Percentiles rank a stretch among this genome's conserved stretches.
Evolutionary conservation across 2,329 filamentous ascomycete species (phyloP).

Genomic region (Lasiodiplodia gonubiensis): DNA sequence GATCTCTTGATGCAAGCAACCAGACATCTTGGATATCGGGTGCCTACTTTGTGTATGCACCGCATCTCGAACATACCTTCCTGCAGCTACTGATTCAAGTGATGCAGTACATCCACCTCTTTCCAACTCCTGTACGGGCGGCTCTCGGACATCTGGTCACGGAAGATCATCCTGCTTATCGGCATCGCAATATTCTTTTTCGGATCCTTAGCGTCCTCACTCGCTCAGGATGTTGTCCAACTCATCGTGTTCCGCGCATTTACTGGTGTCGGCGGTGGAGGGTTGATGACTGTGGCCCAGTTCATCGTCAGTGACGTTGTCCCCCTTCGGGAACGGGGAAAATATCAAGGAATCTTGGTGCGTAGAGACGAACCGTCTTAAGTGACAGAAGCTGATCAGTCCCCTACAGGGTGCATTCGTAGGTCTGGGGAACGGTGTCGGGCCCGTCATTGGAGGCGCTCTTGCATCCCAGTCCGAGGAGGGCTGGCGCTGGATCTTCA

Average conservation of each 20-base stretch:
- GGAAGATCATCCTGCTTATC: slow-evolving; percentile 59
- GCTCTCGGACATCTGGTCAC: slow-evolving; percentile 63
- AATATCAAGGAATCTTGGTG: slow-evolving; percentile 36
- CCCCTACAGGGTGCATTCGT: slow-evolving; percentile 54
- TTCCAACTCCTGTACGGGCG: slow-evolving; percentile 61
- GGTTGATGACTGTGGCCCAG: slow-evolving; percentile 38
- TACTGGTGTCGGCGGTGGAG: slow-evolving; percentile 35
- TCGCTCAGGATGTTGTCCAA: slow-evolving; percentile 50
- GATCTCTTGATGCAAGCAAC: slow-evolving; percentile 55
- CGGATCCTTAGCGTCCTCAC: slow-evolving; percentile 53
- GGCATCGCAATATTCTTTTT: slow-evolving; percentile 57
- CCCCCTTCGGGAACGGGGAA: slow-evolving; percentile 38
- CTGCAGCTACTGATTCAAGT: not conserved
- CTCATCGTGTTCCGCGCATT: slow-evolving; percentile 39
- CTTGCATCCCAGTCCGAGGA: slow-evolving; percentile 43
- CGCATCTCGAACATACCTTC: slow-evolving; percentile 32
- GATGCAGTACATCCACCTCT: slow-evolving; percentile 48
- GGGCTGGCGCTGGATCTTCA: slow-evolving; percentile 34
- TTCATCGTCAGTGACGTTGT: slow-evolving; percentile 41
- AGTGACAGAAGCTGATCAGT: not conserved
- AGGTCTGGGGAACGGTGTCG: slow-evolving; percentile 61
- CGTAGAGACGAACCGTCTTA: not conserved
- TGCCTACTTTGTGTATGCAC: slow-evolving; percentile 58
- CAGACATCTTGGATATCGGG: slow-evolving; percentile 62
- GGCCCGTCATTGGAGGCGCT: slow-evolving; percentile 60